phyloP scores from a whole-genome alignment of 2,329 filamentous ascomycete species.

The Paecilomyces sp. region DNA sequence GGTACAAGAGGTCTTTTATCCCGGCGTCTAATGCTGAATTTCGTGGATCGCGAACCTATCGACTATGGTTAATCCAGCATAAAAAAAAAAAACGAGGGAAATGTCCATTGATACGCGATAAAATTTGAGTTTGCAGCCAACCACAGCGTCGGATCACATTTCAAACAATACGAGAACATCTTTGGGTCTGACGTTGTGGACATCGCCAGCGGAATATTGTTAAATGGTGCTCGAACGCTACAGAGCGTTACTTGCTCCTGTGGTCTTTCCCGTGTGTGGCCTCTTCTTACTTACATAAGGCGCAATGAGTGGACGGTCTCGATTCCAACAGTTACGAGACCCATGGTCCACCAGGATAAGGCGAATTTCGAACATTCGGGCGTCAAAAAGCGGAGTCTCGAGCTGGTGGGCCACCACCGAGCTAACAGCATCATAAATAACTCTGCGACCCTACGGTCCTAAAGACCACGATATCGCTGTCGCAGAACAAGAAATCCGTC shows the following conservation, averaged over 20 bases:
- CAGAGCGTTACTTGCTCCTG: neutral
- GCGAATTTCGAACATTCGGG: neutral
- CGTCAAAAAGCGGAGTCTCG: neutral
- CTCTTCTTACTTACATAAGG: neutral
- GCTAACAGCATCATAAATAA: neutral
- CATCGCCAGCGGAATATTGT: neutral
- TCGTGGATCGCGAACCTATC: neutral
- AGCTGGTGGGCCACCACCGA: neutral
- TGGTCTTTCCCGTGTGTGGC: too few relatives aligned
- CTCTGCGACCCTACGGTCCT: neutral
- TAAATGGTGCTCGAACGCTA: neutral
- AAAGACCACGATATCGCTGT: neutral
- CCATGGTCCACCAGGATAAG: neutral
- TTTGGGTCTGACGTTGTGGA: neutral
- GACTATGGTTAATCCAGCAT: neutral
- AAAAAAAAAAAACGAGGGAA: neutral
- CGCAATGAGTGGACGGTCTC: neutral
- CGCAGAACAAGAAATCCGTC: neutral
- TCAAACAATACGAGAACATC: neutral
- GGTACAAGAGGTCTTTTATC: neutral
- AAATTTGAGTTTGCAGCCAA: too few relatives aligned
- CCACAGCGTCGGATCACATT: neutral
- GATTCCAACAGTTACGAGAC: neutral
- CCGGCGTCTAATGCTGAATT: neutral
- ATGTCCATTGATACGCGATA: too few relatives aligned